Evolutionary conservation across 208 protist genomes (phyloP), one percentile per base, ranked within the genome.

Genomic region (Trypanosoma mega): DNA sequence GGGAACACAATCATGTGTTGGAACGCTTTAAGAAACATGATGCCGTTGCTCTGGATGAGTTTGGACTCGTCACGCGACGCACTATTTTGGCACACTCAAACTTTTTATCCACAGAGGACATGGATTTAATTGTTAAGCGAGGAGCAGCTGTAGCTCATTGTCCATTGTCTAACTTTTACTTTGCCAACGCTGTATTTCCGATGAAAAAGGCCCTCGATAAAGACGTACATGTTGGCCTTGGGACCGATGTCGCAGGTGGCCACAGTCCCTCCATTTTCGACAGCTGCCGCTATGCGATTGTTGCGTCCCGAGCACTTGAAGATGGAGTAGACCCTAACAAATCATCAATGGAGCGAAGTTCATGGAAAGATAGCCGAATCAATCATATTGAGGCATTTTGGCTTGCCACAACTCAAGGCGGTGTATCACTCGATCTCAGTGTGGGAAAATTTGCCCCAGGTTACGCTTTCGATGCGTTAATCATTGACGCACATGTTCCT

Each of bases 161-260:
- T 73, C 90, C 97, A 16, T 68, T 90, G 18, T 97, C 92, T 5
- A 98, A 99, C 68, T 85, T 95, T 37, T 90, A 87, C 74, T 91
- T 96, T 67, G 63, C 72, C 16, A 73, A 80, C 31, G 90, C 86
- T 5, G 76, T 92, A 5, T 93, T 93, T 36, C 76, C 80, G 5
- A 48, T 97, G 6, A 51, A 63, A 29, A 72, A 73, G 58, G 72
- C 84, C 31, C 63, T 94, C 26, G 58, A 91, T 18, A 73, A 62
- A 26, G 81, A 79, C 20, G 23, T 97, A 16, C 87, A 90, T 30
- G 93, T 98, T 2, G 85, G 88, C 9, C 74, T 98, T 36, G 97
- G 94, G 3, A 99, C 97, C 1, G 97, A 99, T 68, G 78, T 98
- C 14, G 78, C 91, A 23, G 97, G 93, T 37, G 97, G 97, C 9